Conservation (phyloP, 2,329 filamentous ascomycete genomes). For the Thielaviopsis musarum region DNA sequence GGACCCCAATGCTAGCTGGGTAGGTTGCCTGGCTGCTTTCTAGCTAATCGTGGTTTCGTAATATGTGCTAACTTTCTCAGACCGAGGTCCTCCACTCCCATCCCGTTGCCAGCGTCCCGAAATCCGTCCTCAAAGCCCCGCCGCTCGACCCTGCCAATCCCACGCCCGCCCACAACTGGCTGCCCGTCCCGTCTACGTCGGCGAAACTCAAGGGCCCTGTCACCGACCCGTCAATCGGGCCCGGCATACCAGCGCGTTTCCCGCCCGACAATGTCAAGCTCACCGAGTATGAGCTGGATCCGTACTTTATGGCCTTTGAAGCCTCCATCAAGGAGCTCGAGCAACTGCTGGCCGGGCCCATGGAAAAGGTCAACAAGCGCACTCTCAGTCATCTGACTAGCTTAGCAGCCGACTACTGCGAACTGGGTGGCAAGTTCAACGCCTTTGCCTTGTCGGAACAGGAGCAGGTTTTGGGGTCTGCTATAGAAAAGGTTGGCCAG, state of each 20-base stretch:
- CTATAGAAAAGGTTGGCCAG: slow-evolving; percentile 87
- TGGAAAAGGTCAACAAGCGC: slow-evolving; percentile 90
- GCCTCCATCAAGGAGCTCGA: slow-evolving; percentile 84
- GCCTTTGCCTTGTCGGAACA: slow-evolving; percentile 91
- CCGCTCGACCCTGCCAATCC: slow-evolving; percentile 90
- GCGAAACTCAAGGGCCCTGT: slow-evolving; percentile 49
- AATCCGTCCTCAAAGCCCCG: slow-evolving; percentile 88
- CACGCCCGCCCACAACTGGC: slow-evolving; percentile 66
- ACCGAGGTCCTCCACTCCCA: slow-evolving; percentile 90
- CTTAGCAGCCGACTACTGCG: slow-evolving; percentile 73
- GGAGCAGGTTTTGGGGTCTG: slow-evolving; percentile 70
- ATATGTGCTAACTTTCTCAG: slow-evolving; percentile 28
- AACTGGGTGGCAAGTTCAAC: slow-evolving; percentile 90
- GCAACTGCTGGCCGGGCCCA: slow-evolving; percentile 70
- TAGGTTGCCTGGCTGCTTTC: slow-evolving; percentile 24
- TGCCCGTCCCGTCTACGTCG: slow-evolving; percentile 71
- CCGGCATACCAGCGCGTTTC: slow-evolving; percentile 39
- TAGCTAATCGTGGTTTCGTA: slow-evolving; percentile 13
- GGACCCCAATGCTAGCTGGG: slow-evolving; percentile 97
- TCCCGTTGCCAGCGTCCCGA: slow-evolving; percentile 79
- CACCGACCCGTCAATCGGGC: slow-evolving; percentile 17
- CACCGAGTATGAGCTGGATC: slow-evolving; percentile 80
- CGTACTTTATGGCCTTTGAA: slow-evolving; percentile 91
- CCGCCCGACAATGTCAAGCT: slow-evolving; percentile 61
- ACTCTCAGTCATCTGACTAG: slow-evolving; percentile 73